Percentiles rank a stretch among this genome's conserved stretches.
Evolutionary conservation across 306 rosid species (phyloP).

Genomic region (Luffa aegyptiaca): DNA sequence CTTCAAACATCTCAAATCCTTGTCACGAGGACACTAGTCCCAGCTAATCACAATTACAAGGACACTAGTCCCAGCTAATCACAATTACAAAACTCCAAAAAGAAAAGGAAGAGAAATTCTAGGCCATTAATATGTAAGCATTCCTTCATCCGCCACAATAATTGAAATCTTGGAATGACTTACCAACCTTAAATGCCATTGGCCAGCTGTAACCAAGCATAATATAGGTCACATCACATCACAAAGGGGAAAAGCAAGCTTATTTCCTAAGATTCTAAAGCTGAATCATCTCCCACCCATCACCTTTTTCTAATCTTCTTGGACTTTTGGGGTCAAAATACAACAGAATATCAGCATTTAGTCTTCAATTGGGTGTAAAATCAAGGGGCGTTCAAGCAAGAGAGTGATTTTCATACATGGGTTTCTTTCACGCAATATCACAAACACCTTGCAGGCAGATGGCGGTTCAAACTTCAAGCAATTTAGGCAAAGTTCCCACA

Average conservation of each 20-base stretch:
- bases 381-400: neutral
- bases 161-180: constrained; percentile 18
- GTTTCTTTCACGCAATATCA: neutral
- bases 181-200: constrained; percentile 1
- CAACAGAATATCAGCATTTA: neutral
- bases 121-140: neutral
- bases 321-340: neutral
- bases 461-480: neutral
- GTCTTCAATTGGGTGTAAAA: neutral
- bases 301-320: neutral
- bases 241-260: neutral
- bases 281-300: neutral
- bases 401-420: neutral
- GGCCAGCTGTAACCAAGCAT: constrained; percentile 32
- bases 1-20: neutral
- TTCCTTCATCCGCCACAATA: constrained; percentile 11
- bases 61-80: neutral
- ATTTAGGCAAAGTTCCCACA: neutral
- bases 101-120: neutral
- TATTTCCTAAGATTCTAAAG: constrained; percentile 5
- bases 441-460: neutral
- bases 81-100: neutral
- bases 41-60: neutral
- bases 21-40: neutral
- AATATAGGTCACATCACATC: neutral